A percentile compares a stretch with the other conserved stretches of the same genome.
phyloP scores from a whole-genome alignment of 768 basidiomycete species.

The Lentinula sp. region DNA sequence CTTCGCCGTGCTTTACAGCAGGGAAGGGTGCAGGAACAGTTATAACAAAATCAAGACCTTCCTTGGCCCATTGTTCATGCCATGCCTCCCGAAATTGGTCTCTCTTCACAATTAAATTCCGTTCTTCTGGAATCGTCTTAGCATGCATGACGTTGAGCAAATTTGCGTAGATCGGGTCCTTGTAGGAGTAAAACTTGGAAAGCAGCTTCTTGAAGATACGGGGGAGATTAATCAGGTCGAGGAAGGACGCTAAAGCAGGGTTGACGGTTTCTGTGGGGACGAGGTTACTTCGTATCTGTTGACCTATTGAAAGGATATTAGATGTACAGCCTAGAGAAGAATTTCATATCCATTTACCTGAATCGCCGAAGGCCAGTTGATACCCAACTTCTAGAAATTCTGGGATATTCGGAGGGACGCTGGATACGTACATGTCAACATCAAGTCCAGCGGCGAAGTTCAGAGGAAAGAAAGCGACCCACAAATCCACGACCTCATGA shows the following conservation, averaged over 20 bases:
- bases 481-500: conserved; percentile 63
- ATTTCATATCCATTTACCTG: conserved; percentile 28
- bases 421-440: conserved; percentile 10
- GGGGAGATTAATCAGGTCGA: conserved; percentile 11
- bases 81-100: conserved; percentile 38
- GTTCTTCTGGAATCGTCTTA: conserved; percentile 48
- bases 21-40: conserved; percentile 60
- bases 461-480: conserved; percentile 13
- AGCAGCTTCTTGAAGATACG: conserved; percentile 36
- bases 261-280: conserved; percentile 29
- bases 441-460: neutral
- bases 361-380: conserved; percentile 52
- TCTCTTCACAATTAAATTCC: conserved; percentile 38
- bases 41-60: conserved; percentile 56
- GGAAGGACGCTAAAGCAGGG: conserved; percentile 17
- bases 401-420: conserved; percentile 40
- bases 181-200: conserved; percentile 30
- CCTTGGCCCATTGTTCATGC: conserved; percentile 40
- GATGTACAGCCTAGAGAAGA: conserved; percentile 3
- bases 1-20: conserved; percentile 48
- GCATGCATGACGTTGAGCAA: conserved; percentile 32
- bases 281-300: conserved; percentile 31
- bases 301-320: conserved; percentile 25
- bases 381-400: conserved; percentile 47
- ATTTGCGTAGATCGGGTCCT: conserved; percentile 29